Evolutionary conservation across 179 eudicot genomes (phyloP).

Genomic region (Silene noctiflora): DNA sequence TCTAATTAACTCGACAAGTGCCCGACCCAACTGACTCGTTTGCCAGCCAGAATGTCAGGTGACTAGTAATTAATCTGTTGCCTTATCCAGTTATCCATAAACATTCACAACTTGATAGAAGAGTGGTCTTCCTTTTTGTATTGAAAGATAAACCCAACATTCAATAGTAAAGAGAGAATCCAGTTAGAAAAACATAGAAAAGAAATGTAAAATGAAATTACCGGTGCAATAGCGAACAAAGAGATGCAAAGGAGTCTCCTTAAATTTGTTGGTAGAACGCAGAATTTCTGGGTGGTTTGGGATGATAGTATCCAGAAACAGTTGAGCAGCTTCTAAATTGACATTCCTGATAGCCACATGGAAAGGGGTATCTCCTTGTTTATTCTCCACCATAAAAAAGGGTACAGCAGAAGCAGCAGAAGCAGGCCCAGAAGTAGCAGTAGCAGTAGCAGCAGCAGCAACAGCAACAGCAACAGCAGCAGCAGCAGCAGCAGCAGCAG

Average conservation of each 20-base stretch:
- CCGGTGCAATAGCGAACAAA: constrained; percentile 1
- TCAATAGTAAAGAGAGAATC: no score
- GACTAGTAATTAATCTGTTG: no score
- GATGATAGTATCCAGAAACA: not conserved
- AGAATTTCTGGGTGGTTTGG: not conserved
- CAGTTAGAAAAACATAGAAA: not conserved
- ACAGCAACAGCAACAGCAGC: not conserved
- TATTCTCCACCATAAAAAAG: not conserved
- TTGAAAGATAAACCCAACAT: no score
- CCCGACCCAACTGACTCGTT: no score
- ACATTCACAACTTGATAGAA: no score
- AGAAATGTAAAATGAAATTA: not conserved
- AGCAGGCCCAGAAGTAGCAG: no score
- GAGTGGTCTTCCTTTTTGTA: no score
- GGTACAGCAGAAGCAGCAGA: not conserved
- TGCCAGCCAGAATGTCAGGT: no score
- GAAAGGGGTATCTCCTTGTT: constrained; percentile 9
- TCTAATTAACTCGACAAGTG: no score
- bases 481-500: not conserved
- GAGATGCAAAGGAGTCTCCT: constrained; percentile 15
- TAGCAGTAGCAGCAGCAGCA: not conserved
- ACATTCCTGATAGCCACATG: constrained; percentile 6
- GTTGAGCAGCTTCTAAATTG: not conserved
- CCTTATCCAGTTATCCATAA: no score
- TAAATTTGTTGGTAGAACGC: not conserved